phyloP scores from a whole-genome alignment of 768 basidiomycete genomes.

The Termitomyces sp. region DNA sequence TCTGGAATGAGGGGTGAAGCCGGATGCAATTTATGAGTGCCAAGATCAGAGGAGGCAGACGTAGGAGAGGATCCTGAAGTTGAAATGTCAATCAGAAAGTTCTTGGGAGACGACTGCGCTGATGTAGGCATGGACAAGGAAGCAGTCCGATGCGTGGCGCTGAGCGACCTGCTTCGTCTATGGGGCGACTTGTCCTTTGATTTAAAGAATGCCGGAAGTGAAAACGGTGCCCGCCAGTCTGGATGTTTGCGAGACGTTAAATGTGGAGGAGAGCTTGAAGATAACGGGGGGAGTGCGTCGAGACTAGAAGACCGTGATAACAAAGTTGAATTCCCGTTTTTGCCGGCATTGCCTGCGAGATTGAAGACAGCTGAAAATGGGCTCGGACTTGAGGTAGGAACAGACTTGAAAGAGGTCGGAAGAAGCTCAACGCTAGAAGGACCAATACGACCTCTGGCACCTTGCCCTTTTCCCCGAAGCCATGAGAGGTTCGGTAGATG shows the following conservation, averaged over 20 bases:
- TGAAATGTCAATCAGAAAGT: conserved; percentile 16
- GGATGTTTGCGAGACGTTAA: conserved; percentile 7
- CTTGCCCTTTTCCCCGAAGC: conserved; percentile 16
- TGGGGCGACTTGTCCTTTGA: conserved; percentile 10
- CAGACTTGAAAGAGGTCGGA: conserved; percentile 14
- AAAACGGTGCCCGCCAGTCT: conserved; percentile 9
- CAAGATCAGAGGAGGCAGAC: conserved; percentile 17
- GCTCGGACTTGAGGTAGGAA: conserved; percentile 9
- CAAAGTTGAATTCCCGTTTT: conserved; percentile 5
- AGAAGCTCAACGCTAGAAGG: conserved; percentile 15
- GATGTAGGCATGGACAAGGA: conserved; percentile 3
- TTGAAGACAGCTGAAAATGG: conserved; percentile 12
- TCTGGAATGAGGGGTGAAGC: conserved; percentile 16
- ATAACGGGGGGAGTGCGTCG: conserved; percentile 10
- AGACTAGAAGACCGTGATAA: conserved; percentile 18
- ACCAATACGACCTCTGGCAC: conserved; percentile 13
- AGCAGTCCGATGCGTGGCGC: conserved; percentile 3
- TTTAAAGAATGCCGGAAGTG: conserved; percentile 7
- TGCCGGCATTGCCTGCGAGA: conserved; percentile 14
- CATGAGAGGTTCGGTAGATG: conserved; percentile 12
- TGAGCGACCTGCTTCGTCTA: conserved; percentile 17
- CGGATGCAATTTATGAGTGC: conserved; percentile 13
- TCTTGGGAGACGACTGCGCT: conserved; percentile 12
- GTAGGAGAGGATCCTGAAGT: conserved; percentile 11
- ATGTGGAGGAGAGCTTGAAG: conserved; percentile 1